Base-by-base conservation (phyloP, 2,329 filamentous ascomycete species). In the Byssothecium circinans region DNA sequence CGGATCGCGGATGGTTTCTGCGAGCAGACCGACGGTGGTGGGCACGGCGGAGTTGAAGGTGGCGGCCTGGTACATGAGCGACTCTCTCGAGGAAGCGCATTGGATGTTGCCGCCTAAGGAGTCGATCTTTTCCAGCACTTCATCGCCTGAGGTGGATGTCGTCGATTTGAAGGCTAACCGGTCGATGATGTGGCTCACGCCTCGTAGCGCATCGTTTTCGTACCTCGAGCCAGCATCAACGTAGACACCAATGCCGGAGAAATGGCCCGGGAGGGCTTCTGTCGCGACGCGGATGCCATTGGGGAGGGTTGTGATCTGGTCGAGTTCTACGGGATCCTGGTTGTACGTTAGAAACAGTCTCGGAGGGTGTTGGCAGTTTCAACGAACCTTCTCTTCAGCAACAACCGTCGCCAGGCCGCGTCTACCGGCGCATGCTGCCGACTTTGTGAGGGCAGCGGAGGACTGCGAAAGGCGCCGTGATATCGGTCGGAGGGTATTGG, bases 31-130 rank as follows among this genome's bases (percentile, higher is more conserved):
- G 19, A 95, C 83, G 11, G 92, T 90, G 8, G 84, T 84, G 6
- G 89, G 86, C 8, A 99, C 91, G 15, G 90, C 87, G 20, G 86
- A 87, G 77, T 99, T 99, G 82, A 99, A 99, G 23, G 91, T 96
- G 20, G 94, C 94, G 1, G 91, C 89, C 73, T 99, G 94, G 77
- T 99, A 99, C 94, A 99, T 99, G 75, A 99, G 83, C 47, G 90
- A 90, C 74, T 99, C 94, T 56, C 94, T 82, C 2, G 91, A 95
- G 1, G 91, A 96, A 10, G 92, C 91, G 74, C 94, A 99, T 74
- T 97, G 91, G 50, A 99, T 92, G 70, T 96, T 96, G 25, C 94
- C 94, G 29, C 94, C 94, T 2, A 99, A 78, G 0, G 85, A 86
- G 73, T 97, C 94, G 27, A 96, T 81, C 27, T 85, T 80, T 71